Conservation (phyloP, 352 stramenopile species). For the Phytophthora sansomeana region DNA sequence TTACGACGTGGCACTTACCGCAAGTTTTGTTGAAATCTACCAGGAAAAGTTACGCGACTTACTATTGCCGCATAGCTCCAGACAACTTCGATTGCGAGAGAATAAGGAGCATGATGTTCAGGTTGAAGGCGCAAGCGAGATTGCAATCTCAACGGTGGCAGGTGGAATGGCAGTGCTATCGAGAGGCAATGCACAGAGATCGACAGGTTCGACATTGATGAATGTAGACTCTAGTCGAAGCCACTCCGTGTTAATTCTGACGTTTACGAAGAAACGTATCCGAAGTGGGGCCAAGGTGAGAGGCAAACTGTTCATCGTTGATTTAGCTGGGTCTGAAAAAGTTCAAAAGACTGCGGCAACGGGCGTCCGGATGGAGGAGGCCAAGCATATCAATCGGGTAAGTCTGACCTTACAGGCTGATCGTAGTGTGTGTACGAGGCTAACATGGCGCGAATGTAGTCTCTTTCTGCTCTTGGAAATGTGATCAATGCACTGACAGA, state of each 20-base stretch:
- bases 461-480: slow-evolving; percentile 73
- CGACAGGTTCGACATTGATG: slow-evolving; percentile 58
- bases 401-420: neutral
- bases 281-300: slow-evolving; percentile 14
- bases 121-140: slow-evolving; percentile 61
- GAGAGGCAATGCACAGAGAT: slow-evolving; percentile 46
- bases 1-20: slow-evolving; percentile 45
- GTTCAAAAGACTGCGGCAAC: slow-evolving; percentile 57
- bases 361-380: slow-evolving; percentile 69
- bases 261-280: slow-evolving; percentile 41
- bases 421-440: neutral
- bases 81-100: slow-evolving; percentile 53
- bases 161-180: slow-evolving; percentile 46
- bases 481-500: slow-evolving; percentile 73
- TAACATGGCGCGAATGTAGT: slow-evolving; percentile 38
- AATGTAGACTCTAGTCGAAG: slow-evolving; percentile 75
- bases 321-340: slow-evolving; percentile 79
- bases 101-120: slow-evolving; percentile 45
- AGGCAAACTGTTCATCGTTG: slow-evolving; percentile 61
- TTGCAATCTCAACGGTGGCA: slow-evolving; percentile 41
- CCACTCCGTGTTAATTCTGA: slow-evolving; percentile 75
- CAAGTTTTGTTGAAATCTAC: slow-evolving; percentile 78
- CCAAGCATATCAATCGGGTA: slow-evolving; percentile 81
- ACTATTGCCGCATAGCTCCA: slow-evolving; percentile 45
- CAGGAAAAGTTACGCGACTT: slow-evolving; percentile 73